Evolutionary conservation across 2,329 filamentous ascomycete species (phyloP).

Genomic region (Ascochyta fabae): DNA sequence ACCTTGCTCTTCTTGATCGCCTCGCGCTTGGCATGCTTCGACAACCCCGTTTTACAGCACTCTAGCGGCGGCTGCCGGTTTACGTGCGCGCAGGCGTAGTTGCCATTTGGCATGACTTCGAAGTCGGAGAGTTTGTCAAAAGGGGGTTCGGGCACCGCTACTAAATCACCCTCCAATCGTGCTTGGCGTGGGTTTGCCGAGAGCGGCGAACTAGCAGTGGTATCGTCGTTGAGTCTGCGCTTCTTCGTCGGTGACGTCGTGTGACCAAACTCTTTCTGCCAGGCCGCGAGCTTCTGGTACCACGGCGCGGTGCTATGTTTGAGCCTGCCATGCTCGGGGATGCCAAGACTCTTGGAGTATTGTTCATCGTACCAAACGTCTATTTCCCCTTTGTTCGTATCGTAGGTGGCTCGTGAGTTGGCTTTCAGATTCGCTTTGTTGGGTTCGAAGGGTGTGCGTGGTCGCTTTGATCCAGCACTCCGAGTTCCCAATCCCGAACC

Average conservation of each 20-base stretch:
- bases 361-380: conserved; percentile 6
- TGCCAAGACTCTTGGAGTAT: neutral
- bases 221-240: neutral
- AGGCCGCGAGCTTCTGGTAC: neutral
- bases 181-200: neutral
- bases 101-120: neutral
- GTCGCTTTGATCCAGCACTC: neutral
- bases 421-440: neutral
- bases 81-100: neutral
- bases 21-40: neutral
- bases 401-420: neutral
- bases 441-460: neutral
- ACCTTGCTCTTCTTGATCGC: neutral
- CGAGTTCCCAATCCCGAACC: no score
- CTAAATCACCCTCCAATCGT: neutral
- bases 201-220: neutral
- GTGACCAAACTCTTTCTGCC: neutral
- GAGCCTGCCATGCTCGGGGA: neutral
- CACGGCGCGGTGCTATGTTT: neutral
- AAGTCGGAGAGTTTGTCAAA: neutral
- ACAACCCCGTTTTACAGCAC: conserved; percentile 8
- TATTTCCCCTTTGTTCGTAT: neutral
- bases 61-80: neutral
- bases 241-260: neutral
- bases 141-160: conserved; percentile 1